Base-by-base conservation (phyloP, 228 moss, liverwort and hornwort species). In the Sphagnum magellanicum region DNA sequence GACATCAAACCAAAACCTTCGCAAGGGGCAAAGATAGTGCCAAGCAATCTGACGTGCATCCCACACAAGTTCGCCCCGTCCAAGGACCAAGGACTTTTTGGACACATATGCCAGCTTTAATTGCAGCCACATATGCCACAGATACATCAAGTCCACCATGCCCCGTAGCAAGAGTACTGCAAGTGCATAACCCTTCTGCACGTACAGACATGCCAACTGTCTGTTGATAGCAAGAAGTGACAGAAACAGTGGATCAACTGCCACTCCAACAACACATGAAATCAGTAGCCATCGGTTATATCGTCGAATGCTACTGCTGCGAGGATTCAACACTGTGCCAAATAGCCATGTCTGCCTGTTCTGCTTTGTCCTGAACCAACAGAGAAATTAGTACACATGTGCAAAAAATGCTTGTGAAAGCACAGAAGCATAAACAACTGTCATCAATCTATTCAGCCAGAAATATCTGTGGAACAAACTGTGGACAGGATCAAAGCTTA, bases 171-270 rank as follows among this genome's bases (percentile, higher is more conserved):
- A 0, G 47, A 62, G 50, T 12, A 74, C 68, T 9, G 68, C 63
- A 51, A 49, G 46, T 15, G 68, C 68, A n/a, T 52, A 69, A 14
- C 15, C 51, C 46, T 49, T 8, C 47, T 74, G 63, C 16, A 74
- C 10, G 48, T 69, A 74, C 1, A 74, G 47, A 8, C 74, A 74
- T 64, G 68, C 63, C 11, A 74, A 15, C 10, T 6, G 9, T 11
- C 49, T 51, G 61, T 74, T 16, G 4, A 69, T 50, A 14, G 69
- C 52, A 62, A 74, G 51, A 12, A 74, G 60, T 47, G 69, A 74
- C 14, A 74, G 62, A 49, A 74, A 74, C 46, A 74, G 69, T 10
- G 74, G 74, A 64, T 74, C 74, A 5, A 69, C 48, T 48, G 69
- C 68, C 14, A 55, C 49, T 51, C 74, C 63, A 6, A 69, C 3